Evolutionary conservation across 2,329 filamentous ascomycete species (phyloP).

Genomic region (Elsinoe fawcettii): DNA sequence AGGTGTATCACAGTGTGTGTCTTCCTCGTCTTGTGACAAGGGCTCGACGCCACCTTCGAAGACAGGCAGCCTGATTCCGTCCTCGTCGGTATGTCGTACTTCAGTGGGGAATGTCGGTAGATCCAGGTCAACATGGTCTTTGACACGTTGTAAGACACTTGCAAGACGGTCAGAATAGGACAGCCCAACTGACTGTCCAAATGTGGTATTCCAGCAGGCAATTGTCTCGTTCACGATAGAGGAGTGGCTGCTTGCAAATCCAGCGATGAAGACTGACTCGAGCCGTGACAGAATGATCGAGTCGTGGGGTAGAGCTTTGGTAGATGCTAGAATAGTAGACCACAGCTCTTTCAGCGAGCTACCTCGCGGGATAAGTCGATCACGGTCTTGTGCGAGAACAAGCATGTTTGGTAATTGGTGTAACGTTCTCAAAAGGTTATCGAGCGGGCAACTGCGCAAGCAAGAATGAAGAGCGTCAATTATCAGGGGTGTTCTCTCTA

Average conservation of each 20-base stretch:
- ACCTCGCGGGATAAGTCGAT: conserved; percentile 27
- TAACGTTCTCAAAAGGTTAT: conserved; percentile 24
- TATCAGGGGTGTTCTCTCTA: conserved; percentile 44
- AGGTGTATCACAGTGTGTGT: conserved; percentile 19
- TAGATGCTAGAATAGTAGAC: conserved; percentile 40
- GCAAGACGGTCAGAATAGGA: conserved; percentile 60
- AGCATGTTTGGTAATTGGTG: conserved; percentile 39
- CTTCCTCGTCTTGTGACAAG: conserved; percentile 7
- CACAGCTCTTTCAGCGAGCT: conserved; percentile 26
- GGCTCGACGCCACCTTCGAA: conserved; percentile 23
- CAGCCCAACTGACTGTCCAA: conserved; percentile 52
- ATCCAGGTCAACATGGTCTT: conserved; percentile 45
- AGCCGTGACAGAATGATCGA: conserved; percentile 47
- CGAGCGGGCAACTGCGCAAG: conserved; percentile 41
- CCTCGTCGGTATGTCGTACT: background rate
- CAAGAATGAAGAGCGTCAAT: conserved; percentile 41
- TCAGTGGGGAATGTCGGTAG: conserved; percentile 41
- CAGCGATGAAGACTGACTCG: conserved; percentile 44
- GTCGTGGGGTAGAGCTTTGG: conserved; percentile 51
- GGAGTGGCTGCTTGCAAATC: conserved; percentile 46
- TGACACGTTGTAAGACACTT: conserved; percentile 53
- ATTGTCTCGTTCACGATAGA: conserved; percentile 46
- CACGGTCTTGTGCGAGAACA: conserved; percentile 55
- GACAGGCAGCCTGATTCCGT: conserved; percentile 18
- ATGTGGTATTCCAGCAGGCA: conserved; percentile 62